Evolutionary conservation across 2,329 filamentous ascomycete species (phyloP).

Genomic region (Clonostachys rhizophaga): DNA sequence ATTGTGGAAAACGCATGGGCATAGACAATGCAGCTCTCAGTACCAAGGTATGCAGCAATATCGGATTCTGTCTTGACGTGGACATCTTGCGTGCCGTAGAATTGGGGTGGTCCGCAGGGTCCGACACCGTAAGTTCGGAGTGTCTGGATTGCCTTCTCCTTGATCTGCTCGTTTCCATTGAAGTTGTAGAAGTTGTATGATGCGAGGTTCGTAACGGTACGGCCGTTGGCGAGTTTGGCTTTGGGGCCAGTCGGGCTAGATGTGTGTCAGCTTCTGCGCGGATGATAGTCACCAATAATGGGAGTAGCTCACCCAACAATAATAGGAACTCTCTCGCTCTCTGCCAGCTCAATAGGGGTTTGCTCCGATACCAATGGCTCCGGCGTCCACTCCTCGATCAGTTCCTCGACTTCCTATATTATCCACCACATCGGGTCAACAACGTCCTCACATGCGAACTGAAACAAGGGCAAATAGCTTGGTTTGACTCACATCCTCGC

Average conservation of each 20-base stretch:
- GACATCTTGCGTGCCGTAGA: slow-evolving; percentile 97
- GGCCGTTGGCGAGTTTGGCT: slow-evolving; percentile 81
- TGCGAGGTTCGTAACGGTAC: slow-evolving; percentile 88
- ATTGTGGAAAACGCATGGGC: slow-evolving; percentile 96
- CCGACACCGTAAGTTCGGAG: slow-evolving; percentile 94
- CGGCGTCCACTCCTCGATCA: slow-evolving; percentile 94
- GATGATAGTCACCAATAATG: too few species aligned
- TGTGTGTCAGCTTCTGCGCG: neutral
- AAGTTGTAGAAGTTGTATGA: slow-evolving; percentile 99
- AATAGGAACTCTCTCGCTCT: slow-evolving; percentile 80
- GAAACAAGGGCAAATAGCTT: neutral
- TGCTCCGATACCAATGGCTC: slow-evolving; percentile 80
- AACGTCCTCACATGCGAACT: slow-evolving; percentile 15
- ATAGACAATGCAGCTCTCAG: slow-evolving; percentile 88
- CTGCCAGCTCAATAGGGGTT: slow-evolving; percentile 71
- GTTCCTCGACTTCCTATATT: slow-evolving; percentile 79
- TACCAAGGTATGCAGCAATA: slow-evolving; percentile 84
- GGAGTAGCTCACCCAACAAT: slow-evolving; percentile 66
- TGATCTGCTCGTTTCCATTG: slow-evolving; percentile 84
- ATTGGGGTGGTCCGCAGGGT: slow-evolving; percentile 92
- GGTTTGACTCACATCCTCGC: slow-evolving; percentile 59
- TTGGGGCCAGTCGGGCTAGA: slow-evolving; percentile 81
- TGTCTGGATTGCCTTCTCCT: slow-evolving; percentile 91
- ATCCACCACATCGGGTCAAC: neutral
- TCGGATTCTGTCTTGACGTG: slow-evolving; percentile 96